Base-by-base conservation (phyloP, 2,329 filamentous ascomycete species). In the Ampelomyces quisqualis region DNA sequence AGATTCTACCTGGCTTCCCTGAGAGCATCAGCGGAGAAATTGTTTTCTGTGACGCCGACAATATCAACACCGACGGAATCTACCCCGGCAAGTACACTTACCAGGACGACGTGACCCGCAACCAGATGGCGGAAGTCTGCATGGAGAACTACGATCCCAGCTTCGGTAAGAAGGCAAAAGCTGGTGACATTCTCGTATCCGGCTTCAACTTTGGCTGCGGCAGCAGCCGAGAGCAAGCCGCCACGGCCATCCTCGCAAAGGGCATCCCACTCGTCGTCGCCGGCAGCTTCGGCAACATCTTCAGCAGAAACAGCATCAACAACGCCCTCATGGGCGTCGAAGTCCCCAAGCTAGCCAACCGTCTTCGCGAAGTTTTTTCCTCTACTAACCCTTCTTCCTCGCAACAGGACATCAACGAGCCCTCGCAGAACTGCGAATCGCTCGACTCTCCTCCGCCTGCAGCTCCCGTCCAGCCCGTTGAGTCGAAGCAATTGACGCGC, bases 61-160 rank as follows among this genome's bases (percentile, higher is more conserved):
- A 95, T 70, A 81, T 96, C 65, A 88, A 93, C 70, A 97, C 91
- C 0, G 91, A 97, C 61, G 84, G 80, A 38, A 95, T 97, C 65
- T 97, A 97, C 67, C 86, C 90, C 0, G 89, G 88, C 4, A 90
- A 90, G 64, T 90, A 88, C 67, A 96, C 90, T 0, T 97, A 97
- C 70, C 88, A 94, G 64, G 90, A 97, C 62, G 79, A 87, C 57
- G 77, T 97, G 1, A 72, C 86, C 0, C 74, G 71, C 0, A 85
- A 88, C 47, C 81, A 81, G 41, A 96, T 97, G 91, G 88, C 89
- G 0, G 75, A 86, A 52, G 90, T 90, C 0, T 90, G 86, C 69
- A 96, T 97, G 90, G 79, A 86, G 65, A 97, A 97, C 76, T 97
- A 95, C 71, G 91, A 97, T 64, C 71, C 78, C 0, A 65, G 74